These are phyloP conservation scores for Apiotrichum laibachii DNA, from an alignment of 1,284 basidiomycete genomes.

Conservation along the genomic window DNA sequence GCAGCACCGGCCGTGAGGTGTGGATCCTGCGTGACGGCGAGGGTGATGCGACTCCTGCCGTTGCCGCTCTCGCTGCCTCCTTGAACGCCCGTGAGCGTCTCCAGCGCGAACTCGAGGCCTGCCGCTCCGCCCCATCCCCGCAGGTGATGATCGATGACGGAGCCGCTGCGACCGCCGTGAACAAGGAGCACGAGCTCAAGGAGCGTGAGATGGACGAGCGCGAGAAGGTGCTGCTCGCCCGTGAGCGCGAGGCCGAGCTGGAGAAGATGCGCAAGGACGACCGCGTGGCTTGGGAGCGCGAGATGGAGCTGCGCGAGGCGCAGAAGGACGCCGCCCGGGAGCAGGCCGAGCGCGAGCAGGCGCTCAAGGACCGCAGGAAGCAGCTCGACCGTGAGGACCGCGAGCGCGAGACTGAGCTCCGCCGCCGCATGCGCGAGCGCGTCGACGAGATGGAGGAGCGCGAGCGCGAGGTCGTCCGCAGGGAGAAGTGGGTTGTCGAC, in stretches of 20 bases:
- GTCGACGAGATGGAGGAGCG: constrained; percentile 42
- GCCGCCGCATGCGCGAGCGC: constrained; percentile 20
- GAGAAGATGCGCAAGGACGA: background rate
- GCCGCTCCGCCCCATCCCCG: constrained; percentile 17
- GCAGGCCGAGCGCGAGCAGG: background rate
- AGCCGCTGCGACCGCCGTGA: no score
- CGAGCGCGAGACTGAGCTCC: constrained; percentile 18
- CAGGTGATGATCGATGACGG: background rate
- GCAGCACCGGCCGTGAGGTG: constrained; percentile 33
- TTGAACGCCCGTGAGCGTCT: constrained; percentile 37
- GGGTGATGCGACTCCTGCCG: constrained; percentile 9
- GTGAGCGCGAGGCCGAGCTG: background rate
- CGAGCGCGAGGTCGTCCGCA: constrained; percentile 37
- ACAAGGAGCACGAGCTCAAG: background rate
- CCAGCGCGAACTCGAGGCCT: constrained; percentile 24
- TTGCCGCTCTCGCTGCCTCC: constrained; percentile 35
- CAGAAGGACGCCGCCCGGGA: no score
- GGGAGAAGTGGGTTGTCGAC: constrained; percentile 48
- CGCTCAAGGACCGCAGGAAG: background rate
- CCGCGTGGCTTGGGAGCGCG: constrained; percentile 4
- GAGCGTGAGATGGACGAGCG: background rate
- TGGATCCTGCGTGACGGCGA: constrained; percentile 38
- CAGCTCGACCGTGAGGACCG: background rate
- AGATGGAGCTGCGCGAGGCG: constrained; percentile 1
- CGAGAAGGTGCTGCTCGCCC: background rate